phyloP scores from a whole-genome alignment of 2,329 filamentous ascomycete genomes.

The Pestalotiopsis sp. region DNA sequence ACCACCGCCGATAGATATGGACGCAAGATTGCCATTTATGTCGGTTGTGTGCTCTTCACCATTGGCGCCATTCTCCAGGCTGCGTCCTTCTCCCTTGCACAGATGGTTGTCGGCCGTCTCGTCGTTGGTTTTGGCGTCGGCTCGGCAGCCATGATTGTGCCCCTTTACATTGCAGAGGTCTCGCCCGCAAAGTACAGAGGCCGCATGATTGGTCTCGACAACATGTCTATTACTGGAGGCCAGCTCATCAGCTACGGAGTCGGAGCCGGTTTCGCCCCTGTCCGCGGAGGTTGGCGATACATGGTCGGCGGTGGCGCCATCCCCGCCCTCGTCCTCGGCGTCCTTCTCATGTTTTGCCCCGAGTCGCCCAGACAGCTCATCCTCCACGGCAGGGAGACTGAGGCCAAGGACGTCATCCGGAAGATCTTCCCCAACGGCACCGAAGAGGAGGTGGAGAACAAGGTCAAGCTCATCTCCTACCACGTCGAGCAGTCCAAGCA shows the following conservation, averaged over 20 bases:
- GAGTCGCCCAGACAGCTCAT: slow-evolving; percentile 9
- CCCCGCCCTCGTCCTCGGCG: neutral
- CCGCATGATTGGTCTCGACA: slow-evolving; percentile 22
- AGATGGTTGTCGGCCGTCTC: slow-evolving; percentile 45
- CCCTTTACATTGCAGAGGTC: slow-evolving; percentile 21
- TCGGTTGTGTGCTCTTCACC: slow-evolving; percentile 39
- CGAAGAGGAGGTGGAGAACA: slow-evolving; percentile 7
- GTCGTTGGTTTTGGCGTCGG: slow-evolving; percentile 51
- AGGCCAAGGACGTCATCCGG: slow-evolving; percentile 2
- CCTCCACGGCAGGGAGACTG: neutral
- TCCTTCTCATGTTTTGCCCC: slow-evolving; percentile 7
- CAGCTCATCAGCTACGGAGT: slow-evolving; percentile 7
- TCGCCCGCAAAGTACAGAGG: slow-evolving; percentile 20
- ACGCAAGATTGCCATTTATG: slow-evolving; percentile 39
- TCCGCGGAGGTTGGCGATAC: slow-evolving; percentile 2
- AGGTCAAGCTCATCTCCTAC: slow-evolving; percentile 1
- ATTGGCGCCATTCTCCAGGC: slow-evolving; percentile 37
- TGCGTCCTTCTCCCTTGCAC: slow-evolving; percentile 36
- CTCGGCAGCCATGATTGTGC: slow-evolving; percentile 46
- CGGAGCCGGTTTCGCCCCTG: slow-evolving; percentile 3
- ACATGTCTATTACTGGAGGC: slow-evolving; percentile 15
- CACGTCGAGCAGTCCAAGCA: slow-evolving; percentile 7
- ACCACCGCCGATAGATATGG: slow-evolving; percentile 38
- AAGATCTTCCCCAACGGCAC: slow-evolving; percentile 2
- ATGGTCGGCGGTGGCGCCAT: slow-evolving; percentile 9